These are phyloP conservation scores for Albugo laibachii DNA, from an alignment of 352 stramenopile genomes.

Conservation along the genomic window DNA sequence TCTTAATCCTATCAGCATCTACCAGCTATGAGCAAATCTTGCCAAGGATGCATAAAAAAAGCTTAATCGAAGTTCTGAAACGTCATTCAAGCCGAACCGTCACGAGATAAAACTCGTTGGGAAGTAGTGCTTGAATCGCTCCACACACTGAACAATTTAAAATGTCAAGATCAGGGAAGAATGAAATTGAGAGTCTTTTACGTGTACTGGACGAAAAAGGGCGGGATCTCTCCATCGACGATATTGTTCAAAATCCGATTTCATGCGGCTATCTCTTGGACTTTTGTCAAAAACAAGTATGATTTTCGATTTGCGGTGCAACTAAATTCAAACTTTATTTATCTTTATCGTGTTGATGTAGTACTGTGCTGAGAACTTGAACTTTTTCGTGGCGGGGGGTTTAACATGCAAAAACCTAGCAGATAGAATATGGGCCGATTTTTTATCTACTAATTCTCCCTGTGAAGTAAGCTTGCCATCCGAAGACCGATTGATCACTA, in stretches of 20 bases:
- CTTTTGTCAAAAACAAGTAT: constrained; percentile 73
- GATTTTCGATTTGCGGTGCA: constrained; percentile 2
- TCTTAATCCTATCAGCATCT: no score
- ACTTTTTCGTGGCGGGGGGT: constrained; percentile 76
- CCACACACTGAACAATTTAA: no score
- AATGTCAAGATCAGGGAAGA: no score
- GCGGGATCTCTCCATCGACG: constrained; percentile 62
- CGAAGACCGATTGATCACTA: constrained; percentile 53
- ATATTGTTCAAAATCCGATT: constrained; percentile 74
- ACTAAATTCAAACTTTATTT: neutral
- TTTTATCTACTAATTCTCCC: constrained; percentile 59
- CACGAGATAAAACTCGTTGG: no score
- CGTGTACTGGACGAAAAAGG: no score
- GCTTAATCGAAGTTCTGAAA: no score
- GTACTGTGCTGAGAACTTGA: constrained; percentile 72
- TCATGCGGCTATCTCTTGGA: constrained; percentile 69
- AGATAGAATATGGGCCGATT: constrained; percentile 69
- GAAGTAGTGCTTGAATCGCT: no score
- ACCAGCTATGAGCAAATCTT: no score
- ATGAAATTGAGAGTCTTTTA: no score
- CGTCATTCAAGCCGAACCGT: no score
- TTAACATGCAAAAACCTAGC: constrained; percentile 70
- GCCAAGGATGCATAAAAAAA: no score
- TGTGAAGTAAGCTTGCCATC: constrained; percentile 68
- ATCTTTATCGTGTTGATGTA: constrained; percentile 5